Evolutionary conservation across 164 flowering plant species (phyloP), one percentile per base, ranked within the genome.

Genomic region (Protea cynaroides): DNA sequence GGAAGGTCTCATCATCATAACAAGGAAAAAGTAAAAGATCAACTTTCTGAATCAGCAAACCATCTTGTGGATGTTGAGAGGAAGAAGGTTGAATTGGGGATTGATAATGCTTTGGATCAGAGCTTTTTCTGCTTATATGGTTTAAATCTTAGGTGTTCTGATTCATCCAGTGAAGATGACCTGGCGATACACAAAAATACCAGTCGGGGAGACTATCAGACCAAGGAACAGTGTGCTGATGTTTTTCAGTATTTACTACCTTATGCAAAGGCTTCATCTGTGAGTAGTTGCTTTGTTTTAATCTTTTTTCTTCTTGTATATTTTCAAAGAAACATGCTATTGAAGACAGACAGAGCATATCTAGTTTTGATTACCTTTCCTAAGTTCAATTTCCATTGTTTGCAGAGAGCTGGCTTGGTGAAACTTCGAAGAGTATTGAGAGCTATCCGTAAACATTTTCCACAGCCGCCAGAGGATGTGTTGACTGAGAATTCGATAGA

Each of bases 71-170:
- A 85, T 56, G 85, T 78, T 71, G 98, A 90, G 70, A 81, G 71
- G 66, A 86, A 85, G 64, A 93, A 88, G 64, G 87, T 86, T 65
- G 97, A 91, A 78, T 73, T 77, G 62, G 83, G 71, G 67, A 88
- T 94, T 70, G 96, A 91, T 56, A 81, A 73, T 79, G 96, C 97
- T 36, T 72, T 94, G 71, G 90, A 94, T 78, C 99, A 94, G 74
- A 83, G 97, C 67, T 94, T 94, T 79, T 85, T 86, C 83, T 94
- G 99, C 76, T 77, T 94, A 70, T 94, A 94, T 83, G 97, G 99
- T 72, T 81, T 94, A 65, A 85, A 94, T 79, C 93, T 94, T 44
- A 80, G 92, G 72, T 85, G 82, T 62, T 49, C 79, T n/a, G 99
- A 94, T 67, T 80, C 95, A 51, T 81, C 87, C 43, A 80, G 79